phyloP scores from a whole-genome alignment of 1,139 yeast species.

The Candida dubliniensis region DNA sequence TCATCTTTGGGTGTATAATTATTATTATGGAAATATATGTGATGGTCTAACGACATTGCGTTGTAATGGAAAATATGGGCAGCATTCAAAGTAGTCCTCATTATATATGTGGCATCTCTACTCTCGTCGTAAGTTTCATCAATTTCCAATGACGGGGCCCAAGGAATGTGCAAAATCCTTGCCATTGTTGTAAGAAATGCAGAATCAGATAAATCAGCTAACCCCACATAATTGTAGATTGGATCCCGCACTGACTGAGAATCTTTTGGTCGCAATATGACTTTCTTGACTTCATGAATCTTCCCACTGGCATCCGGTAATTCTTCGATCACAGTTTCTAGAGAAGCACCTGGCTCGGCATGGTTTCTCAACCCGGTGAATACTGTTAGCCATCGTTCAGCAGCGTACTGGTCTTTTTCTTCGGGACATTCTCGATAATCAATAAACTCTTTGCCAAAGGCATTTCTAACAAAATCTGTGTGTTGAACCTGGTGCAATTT shows the following conservation, averaged over 20 bases:
- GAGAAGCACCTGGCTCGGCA: conserved; percentile 16
- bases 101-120: conserved; percentile 33
- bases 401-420: conserved; percentile 29
- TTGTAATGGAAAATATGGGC: conserved; percentile 46
- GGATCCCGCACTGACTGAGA: conserved; percentile 30
- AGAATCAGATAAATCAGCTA: conserved; percentile 43
- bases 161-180: conserved; percentile 42
- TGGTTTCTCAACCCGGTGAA: conserved; percentile 37
- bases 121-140: conserved; percentile 33
- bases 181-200: conserved; percentile 46
- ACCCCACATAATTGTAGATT: conserved; percentile 35
- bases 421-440: conserved; percentile 37
- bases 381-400: conserved; percentile 45
- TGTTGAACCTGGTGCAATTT: conserved; percentile 33
- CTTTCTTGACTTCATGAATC: conserved; percentile 12
- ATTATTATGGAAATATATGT: conserved; percentile 42
- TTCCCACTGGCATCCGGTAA: conserved; percentile 14
- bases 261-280: conserved; percentile 15
- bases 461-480: conserved; percentile 42
- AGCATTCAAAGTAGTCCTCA: conserved; percentile 37
- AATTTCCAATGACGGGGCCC: conserved; percentile 43
- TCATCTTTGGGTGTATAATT: conserved; percentile 22
- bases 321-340: conserved; percentile 13
- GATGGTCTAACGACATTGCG: conserved; percentile 52
- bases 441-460: conserved; percentile 39